Conservation (phyloP, 2,329 filamentous ascomycete species). For the Aspergillus aculeatus region DNA sequence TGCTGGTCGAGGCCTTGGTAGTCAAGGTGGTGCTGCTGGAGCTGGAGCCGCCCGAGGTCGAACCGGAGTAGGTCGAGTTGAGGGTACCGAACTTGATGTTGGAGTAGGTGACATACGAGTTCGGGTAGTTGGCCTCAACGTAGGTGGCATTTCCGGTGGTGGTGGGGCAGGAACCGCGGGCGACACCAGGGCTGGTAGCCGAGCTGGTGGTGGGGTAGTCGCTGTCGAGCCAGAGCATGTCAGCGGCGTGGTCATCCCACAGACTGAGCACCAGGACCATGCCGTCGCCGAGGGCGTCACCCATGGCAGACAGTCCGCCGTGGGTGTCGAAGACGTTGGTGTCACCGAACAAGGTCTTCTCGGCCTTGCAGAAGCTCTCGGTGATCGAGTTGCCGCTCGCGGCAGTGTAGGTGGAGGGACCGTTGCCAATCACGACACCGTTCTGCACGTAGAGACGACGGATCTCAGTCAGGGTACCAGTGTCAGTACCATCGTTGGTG, state of each 20-base stretch:
- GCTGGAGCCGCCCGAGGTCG: constrained; percentile 3
- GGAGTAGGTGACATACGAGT: constrained; percentile 56
- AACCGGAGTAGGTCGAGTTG: constrained; percentile 9
- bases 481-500: constrained; percentile 49
- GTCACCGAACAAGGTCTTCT: constrained; percentile 59
- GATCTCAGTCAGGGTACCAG: constrained; percentile 59
- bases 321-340: constrained; percentile 52
- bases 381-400: constrained; percentile 57
- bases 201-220: constrained; percentile 55
- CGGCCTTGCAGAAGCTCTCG: constrained; percentile 55
- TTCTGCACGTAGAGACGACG: constrained; percentile 66
- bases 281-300: constrained; percentile 53
- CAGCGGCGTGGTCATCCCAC: constrained; percentile 65
- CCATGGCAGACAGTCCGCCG: constrained; percentile 59
- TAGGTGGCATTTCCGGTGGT: constrained; percentile 53
- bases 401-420: constrained; percentile 46
- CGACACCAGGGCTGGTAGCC: constrained; percentile 48
- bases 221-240: constrained; percentile 75
- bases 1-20: constrained; percentile 6
- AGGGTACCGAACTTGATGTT: constrained; percentile 59
- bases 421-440: constrained; percentile 59
- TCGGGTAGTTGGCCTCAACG: constrained; percentile 49
- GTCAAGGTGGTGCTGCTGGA: constrained; percentile 5
- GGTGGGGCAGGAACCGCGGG: constrained; percentile 56
- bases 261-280: constrained; percentile 63